Base-by-base conservation (phyloP, 768 basidiomycete species). In the Galerina marginata region DNA sequence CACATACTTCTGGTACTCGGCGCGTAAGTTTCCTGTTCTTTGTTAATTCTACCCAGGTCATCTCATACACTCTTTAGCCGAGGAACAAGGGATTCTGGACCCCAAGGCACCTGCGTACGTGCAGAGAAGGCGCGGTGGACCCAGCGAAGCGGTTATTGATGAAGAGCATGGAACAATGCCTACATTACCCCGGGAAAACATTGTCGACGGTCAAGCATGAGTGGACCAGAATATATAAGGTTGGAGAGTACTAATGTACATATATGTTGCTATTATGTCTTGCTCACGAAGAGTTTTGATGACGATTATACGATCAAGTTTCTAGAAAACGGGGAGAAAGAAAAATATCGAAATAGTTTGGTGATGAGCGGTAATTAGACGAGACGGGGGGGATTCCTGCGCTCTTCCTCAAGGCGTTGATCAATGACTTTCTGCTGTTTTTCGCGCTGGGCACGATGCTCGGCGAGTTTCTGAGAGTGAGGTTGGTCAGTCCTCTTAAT, bases 1-100 rank as follows among this genome's bases (percentile, higher is more conserved):
- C 67, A 83, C 88, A 39, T 95, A 95, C 75, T 95, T 95, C 79
- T 95, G 93, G 92, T 78, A 83, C 71, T 84, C 89, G 6, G 88
- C 88, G 38, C 93, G 92, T 93, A 77, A 68, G 92, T 82, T 2
- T 20, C 38, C 53, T 50, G 37, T 39, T 62, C 53, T 37, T 9
- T n/a, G 14, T 20, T 16, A 4, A 54, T 4, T 7, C 45, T 48
- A 6, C n/a, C 26, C 23, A 44, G 36, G 43, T 39, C 37, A 23
- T 61, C 11, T 57, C 9, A 26, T 26, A 25, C 1, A 26, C 37
- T 25, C 23, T 51, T 6, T 67, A 91, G 90, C 89, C 54, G 91
- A 92, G 68, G 86, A 88, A 59, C 90, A 92, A 72, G 91, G 90
- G 36, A 79, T 82, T 54, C 66, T 86, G 45, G 75, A 89, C 64